A percentile compares a stretch with the other conserved stretches of the same genome.
phyloP scores from a whole-genome alignment of 78 protist genomes.

The Tieghemostelium lacteum region DNA sequence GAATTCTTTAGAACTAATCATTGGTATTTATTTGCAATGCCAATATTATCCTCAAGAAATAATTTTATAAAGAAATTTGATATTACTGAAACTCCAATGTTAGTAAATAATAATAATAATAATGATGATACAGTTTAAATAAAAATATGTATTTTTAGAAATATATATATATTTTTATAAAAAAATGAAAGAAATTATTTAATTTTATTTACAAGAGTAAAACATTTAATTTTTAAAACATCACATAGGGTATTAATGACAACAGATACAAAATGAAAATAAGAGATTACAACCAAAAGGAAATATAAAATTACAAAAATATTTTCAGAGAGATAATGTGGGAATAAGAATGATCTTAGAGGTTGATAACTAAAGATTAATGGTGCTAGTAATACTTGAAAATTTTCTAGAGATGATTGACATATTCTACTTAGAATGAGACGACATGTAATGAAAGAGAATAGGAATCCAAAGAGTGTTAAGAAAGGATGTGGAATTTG shows the following conservation, averaged over 20 bases:
- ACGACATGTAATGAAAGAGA: constrained; percentile 54
- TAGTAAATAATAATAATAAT: too few species aligned
- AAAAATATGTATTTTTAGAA: too few species aligned
- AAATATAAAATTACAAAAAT: background rate
- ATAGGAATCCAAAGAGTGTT: constrained; percentile 43
- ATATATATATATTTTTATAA: too few species aligned
- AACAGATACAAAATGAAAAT: constrained; percentile 41
- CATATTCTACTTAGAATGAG: constrained; percentile 78
- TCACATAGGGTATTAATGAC: constrained; percentile 31
- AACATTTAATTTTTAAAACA: constrained; percentile 49
- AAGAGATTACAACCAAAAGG: background rate
- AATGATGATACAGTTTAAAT: too few species aligned
- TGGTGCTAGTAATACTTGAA: constrained; percentile 63
- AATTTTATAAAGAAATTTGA: constrained; percentile 1
- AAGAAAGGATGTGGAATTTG: constrained; percentile 52
- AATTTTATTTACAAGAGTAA: constrained; percentile 1
- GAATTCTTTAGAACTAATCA: constrained; percentile 70
- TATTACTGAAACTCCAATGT: background rate
- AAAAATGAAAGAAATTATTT: too few species aligned
- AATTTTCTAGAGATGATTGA: constrained; percentile 6
- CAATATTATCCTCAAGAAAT: background rate
- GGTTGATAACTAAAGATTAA: background rate
- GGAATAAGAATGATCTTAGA: background rate
- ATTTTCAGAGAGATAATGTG: background rate
- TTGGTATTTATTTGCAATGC: constrained; percentile 40